A percentile compares a stretch with the other conserved stretches of the same genome.
These are phyloP conservation scores for Picochlorum sp. DNA, from an alignment of 139 green algal species.

Conservation along the genomic window DNA sequence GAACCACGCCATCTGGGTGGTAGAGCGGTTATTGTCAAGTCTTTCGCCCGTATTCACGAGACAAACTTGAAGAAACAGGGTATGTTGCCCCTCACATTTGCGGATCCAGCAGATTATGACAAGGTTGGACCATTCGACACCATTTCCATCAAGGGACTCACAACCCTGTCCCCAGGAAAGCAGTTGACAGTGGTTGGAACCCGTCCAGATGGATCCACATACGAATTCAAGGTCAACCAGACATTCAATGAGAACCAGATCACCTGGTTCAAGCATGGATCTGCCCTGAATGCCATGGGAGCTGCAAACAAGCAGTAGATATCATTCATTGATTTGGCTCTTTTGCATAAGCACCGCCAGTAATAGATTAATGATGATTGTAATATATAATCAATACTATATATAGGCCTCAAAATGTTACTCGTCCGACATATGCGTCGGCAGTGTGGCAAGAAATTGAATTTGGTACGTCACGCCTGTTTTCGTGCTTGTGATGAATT, in stretches of 20 bases:
- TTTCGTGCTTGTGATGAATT: too few species aligned
- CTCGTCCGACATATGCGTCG: too few species aligned
- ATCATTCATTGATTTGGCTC: not conserved
- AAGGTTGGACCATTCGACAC: slow-evolving; percentile 61
- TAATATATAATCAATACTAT: too few species aligned
- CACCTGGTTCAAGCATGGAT: slow-evolving; percentile 85
- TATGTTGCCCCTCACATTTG: slow-evolving; percentile 80
- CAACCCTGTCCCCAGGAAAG: slow-evolving; percentile 62
- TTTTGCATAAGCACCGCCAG: not conserved
- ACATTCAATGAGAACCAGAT: slow-evolving; percentile 96
- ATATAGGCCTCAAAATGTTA: too few species aligned
- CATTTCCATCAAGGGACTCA: slow-evolving; percentile 77
- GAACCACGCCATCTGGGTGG: slow-evolving; percentile 89
- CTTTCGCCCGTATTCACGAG: slow-evolving; percentile 94
- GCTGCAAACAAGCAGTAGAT: slow-evolving; percentile 16
- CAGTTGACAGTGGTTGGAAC: slow-evolving; percentile 75
- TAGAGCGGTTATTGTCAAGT: slow-evolving; percentile 84
- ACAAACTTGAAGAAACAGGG: slow-evolving; percentile 97
- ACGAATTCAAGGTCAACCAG: slow-evolving; percentile 82
- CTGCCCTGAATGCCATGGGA: slow-evolving; percentile 84
- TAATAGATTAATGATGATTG: not conserved
- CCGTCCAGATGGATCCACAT: slow-evolving; percentile 65
- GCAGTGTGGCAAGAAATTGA: too few species aligned
- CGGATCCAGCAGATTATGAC: slow-evolving; percentile 87
- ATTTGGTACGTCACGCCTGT: too few species aligned